Evolutionary conservation across 495 filamentous ascomycete species (phyloP).

Genomic region (Hypomontagnella submonticulosa): DNA sequence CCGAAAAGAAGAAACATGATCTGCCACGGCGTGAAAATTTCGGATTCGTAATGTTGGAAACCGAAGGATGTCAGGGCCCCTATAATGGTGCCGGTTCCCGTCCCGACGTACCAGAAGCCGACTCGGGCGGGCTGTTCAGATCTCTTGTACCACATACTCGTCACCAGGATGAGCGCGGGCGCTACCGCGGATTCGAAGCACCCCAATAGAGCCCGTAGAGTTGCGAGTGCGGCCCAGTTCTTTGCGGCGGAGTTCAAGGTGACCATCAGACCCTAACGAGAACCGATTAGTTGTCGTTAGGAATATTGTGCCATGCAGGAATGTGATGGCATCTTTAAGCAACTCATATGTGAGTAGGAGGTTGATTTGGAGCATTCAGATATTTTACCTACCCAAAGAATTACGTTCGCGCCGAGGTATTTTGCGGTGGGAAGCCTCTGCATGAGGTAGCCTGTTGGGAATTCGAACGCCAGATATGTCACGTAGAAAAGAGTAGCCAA

Average conservation of each 20-base stretch:
- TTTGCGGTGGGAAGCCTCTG: constrained; percentile 67
- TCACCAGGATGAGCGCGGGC: constrained; percentile 49
- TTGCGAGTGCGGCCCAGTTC: constrained; percentile 40
- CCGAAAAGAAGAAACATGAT: constrained; percentile 58
- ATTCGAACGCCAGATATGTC: constrained; percentile 42
- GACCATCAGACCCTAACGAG: constrained; percentile 30
- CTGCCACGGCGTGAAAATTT: constrained; percentile 51
- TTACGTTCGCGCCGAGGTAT: constrained; percentile 66
- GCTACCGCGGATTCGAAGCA: constrained; percentile 45
- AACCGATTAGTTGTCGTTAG: constrained; percentile 7
- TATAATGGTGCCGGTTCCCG: constrained; percentile 40
- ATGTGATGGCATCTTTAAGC: no score
- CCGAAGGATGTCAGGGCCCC: constrained; percentile 40
- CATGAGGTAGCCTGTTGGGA: constrained; percentile 64
- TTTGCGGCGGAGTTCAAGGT: constrained; percentile 38
- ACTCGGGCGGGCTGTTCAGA: constrained; percentile 49
- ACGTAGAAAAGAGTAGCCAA: constrained; percentile 43
- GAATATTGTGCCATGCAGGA: neutral
- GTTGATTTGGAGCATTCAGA: neutral
- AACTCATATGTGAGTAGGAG: no score
- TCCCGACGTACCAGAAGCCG: constrained; percentile 47
- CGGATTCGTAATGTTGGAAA: constrained; percentile 40
- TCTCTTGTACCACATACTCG: constrained; percentile 49
- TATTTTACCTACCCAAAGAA: constrained; percentile 54
- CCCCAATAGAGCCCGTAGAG: constrained; percentile 43